Base-by-base conservation (phyloP, 148 eudicot genomes). In the Arctostaphylos glauca region DNA sequence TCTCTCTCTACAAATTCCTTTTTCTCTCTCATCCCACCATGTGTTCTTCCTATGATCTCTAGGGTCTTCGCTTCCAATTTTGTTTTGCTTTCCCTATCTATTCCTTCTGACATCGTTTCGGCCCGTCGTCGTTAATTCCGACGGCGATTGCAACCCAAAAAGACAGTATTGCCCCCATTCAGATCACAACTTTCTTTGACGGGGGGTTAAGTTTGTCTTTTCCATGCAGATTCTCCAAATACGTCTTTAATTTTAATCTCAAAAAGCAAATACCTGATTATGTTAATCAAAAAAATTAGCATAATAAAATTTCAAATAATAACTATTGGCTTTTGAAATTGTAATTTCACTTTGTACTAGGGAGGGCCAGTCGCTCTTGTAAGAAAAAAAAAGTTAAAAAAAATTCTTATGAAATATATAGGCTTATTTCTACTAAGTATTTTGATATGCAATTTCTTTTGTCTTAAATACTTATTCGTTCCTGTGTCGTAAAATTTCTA, bases 1-100 rank as follows among this genome's bases (percentile, higher is more conserved):
- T 48, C 21, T 74, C 49, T 50, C n/a, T 75, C 59, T 55, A 31
- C 38, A 31, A 18, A 13, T 13, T 21, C 21, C 21, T 46, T 38
- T 55, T 21, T 87, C 80, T 14, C 79, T 80, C 78, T 80, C 76
- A 31, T 55, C 48, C 25, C 80, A 62, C 50, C 72, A 74, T 31
- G 38, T 31, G 38, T 31, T 77, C 81, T 25, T 52, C 18, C 43
- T 49, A 64, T n/a, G n/a, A n/a, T 76, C 25, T 66, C 6, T 81
- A 7, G 14, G 25, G 56, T 41, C 19, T 49, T 31, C n/a, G 48
- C 46, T 19, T n/a, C 73, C 66, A 12, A 72, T 80, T 62, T 80
- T 19, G 15, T 50, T 78, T 12, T 49, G 71, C 74, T 64, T 46
- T 13, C 18, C 80, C 23, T 38, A 12, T 49, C 53, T 83, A 10